Percentiles rank a stretch among this genome's conserved stretches.
phyloP scores from a whole-genome alignment of 2,329 filamentous ascomycete genomes.

The Cladophialophora exuberans region DNA sequence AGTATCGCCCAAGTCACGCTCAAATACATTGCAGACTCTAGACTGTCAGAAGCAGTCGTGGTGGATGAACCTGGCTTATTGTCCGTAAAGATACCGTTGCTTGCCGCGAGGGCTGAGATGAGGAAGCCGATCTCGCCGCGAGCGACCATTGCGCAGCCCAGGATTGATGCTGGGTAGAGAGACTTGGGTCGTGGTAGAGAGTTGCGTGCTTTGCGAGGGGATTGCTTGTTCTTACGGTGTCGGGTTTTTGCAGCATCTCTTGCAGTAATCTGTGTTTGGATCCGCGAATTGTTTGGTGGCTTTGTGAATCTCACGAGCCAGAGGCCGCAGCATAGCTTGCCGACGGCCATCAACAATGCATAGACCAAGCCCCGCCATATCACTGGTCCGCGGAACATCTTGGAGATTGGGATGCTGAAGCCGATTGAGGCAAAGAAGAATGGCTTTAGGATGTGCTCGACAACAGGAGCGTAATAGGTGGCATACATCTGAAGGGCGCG shows the following conservation, averaged over 20 bases:
- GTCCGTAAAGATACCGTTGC: constrained; percentile 49
- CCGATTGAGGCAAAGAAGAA: constrained; percentile 76
- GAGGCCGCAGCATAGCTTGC: constrained; percentile 62
- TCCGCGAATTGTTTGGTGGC: constrained; percentile 1
- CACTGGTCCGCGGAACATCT: constrained; percentile 66
- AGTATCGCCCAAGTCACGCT: constrained; percentile 61
- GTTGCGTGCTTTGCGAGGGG: background rate
- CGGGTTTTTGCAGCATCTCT: too few relatives aligned
- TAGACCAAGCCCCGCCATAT: constrained; percentile 77
- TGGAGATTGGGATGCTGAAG: constrained; percentile 74
- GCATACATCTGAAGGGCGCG: constrained; percentile 45
- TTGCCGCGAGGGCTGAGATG: constrained; percentile 70
- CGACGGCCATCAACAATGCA: constrained; percentile 68
- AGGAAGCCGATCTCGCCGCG: constrained; percentile 81
- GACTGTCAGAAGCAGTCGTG: constrained; percentile 26
- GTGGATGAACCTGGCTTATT: background rate
- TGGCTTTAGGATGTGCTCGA: constrained; percentile 63
- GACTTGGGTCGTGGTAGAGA: constrained; percentile 52
- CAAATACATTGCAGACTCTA: constrained; percentile 52
- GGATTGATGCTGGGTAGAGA: constrained; percentile 67
- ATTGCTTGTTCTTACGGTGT: background rate
- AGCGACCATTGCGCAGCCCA: constrained; percentile 72
- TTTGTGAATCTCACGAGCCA: constrained; percentile 55
- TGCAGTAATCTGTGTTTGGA: too few relatives aligned
- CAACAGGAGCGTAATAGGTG: constrained; percentile 49